Evolutionary conservation across 2,329 filamentous ascomycete species (phyloP), one percentile per base, ranked within the genome.

Genomic region (Periconia sp.): DNA sequence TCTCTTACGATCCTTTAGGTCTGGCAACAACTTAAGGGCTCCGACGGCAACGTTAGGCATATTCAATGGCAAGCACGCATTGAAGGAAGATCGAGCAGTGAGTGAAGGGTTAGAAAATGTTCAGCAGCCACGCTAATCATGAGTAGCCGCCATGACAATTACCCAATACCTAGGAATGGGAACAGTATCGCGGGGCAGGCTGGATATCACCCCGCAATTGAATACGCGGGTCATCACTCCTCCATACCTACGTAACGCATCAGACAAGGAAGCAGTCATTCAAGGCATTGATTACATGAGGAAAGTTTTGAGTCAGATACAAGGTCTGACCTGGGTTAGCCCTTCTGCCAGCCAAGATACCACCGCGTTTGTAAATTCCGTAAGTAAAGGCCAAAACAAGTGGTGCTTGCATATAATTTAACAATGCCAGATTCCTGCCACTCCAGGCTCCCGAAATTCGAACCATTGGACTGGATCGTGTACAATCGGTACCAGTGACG

Each of bases 21-120:
- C 69, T 84, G 77, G 74, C 79, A 83, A 42, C 75, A 80, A 47
- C 77, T 84, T 54, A 54, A 61, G 13, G 71, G 70, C 8, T 61
- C 65, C 2, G 84, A 87, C 52, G 82, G 82, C 13, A 77, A 83
- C 37, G 74, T 77, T 4, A 76, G 84, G 31, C 81, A 85, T 59
- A 72, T 86, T 6, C 83, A 86, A 62, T 86, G 80, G 74, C 85
- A 83, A 7, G 77, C 81, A 13, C 76, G 83, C 38, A 80, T 85
- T 11, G 82, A 85, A 53, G 79, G 76, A 19, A 34, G 46, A 7
- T 54, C 43, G 2, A 53, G 48, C 2, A 57, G 53, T 57, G n/a
- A n/a, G n/a, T n/a, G n/a, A n/a, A n/a, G n/a, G n/a, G n/a, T n/a
- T n/a, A n/a, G n/a, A n/a, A n/a, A n/a, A n/a, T n/a, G n/a, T n/a